A percentile compares a stretch with the other conserved stretches of the same genome.
phyloP scores from a whole-genome alignment of 78 protist species.

The Speleostelium caveatum region DNA sequence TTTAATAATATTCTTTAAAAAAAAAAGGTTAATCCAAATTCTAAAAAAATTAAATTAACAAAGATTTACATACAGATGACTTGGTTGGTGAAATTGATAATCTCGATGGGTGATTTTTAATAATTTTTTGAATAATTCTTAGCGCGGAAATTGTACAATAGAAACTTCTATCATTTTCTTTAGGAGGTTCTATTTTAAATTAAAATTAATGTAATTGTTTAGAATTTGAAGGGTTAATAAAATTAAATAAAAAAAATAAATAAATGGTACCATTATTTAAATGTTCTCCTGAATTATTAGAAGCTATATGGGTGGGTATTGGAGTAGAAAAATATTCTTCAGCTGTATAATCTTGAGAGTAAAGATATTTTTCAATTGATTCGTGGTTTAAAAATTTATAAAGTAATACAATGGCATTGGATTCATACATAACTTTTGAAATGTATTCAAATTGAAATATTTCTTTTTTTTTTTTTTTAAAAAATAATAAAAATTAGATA shows the following conservation, averaged over 20 bases:
- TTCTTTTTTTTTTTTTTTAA: too few species aligned
- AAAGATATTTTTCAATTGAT: conserved; percentile 42
- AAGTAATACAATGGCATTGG: conserved; percentile 52
- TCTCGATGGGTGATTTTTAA: conserved; percentile 59
- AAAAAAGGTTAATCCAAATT: not conserved
- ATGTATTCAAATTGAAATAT: conserved; percentile 65
- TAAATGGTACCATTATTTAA: too few species aligned
- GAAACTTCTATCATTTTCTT: conserved; percentile 40
- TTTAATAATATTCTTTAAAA: conserved; percentile 34
- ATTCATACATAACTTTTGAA: conserved; percentile 47
- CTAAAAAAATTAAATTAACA: not conserved
- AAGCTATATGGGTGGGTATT: too few species aligned
- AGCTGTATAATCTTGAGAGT: conserved; percentile 37
- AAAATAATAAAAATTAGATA: too few species aligned
- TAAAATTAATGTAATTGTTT: too few species aligned
- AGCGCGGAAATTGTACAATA: conserved; percentile 31
- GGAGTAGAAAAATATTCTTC: conserved; percentile 28
- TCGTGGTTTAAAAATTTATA: conserved; percentile 57
- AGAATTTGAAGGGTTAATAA: too few species aligned
- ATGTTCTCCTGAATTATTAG: not conserved
- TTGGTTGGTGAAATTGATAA: conserved; percentile 27
- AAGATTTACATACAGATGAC: conserved; percentile 37
- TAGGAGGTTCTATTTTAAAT: not conserved
- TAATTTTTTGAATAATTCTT: conserved; percentile 56
- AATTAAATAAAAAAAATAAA: too few species aligned